Evolutionary conservation across 805 yeast genomes (phyloP), one percentile per base, ranked within the genome.

Genomic region (Nakazawaea ishiwadae): DNA sequence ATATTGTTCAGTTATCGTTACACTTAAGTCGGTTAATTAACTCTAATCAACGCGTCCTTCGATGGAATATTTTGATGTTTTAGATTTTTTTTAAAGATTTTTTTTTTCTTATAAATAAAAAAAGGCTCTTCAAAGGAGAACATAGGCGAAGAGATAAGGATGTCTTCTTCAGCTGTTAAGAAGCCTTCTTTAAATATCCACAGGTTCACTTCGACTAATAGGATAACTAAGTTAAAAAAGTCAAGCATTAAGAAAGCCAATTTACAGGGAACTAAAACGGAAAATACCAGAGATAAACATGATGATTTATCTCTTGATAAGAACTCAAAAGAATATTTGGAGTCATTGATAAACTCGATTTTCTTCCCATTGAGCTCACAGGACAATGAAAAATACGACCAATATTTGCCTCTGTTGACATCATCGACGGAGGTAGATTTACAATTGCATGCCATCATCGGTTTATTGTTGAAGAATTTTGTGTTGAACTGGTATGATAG

Each of bases 391-490:
- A 34, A 44, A 8, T 11, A 41, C 9, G 54, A 50, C 12, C 56
- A 52, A 2, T 45, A 46, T 8, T 52, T 71, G 3, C 74, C 75
- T 0, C 55, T 62, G 1, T 50, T 71, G 31, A 65, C 73, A 1
- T 58, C 68, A 1, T 63, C 69, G 0, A 46, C 59, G 1, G 52
- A 47, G 2, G 62, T 76, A 4, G 77, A 75, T 48, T 40, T 59
- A 2, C 69, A 73, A 48, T 52, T 76, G 11, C 71, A 73, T 47
- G 65, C 73, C 1, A 47, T 77, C 4, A 44, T 73, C 4, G 75
- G 77, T 0, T 54, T 76, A 11, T 51, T 76, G 4, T 42, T 74
- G 31, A 62, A 67, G 18, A 70, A 69, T 39, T 77, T 77, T 48
- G 63, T 77, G 3, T 57, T 63, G 16, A 53, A 62, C 8, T 73